Evolutionary conservation across 192 early-diverging fungal species (phyloP), one percentile per base, ranked within the genome.

Genomic region (Entomortierella lignicola): DNA sequence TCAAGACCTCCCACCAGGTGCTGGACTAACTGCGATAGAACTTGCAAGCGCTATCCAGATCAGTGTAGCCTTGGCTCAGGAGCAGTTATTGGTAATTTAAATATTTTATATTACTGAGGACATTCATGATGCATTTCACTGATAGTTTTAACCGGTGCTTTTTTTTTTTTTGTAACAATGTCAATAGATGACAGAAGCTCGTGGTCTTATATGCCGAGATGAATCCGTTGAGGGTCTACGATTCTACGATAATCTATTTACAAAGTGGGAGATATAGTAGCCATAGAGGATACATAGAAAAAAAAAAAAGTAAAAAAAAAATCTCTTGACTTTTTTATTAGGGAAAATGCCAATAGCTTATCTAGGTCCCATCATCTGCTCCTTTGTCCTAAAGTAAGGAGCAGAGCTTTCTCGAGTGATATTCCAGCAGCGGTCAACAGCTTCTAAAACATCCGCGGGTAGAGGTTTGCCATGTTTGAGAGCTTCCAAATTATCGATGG

Each of bases 121-220:
- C 27, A 23, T 67, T n/a, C n/a, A n/a, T n/a, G n/a, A n/a, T n/a
- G n/a, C n/a, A n/a, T n/a, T n/a, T n/a, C n/a, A n/a, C n/a, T n/a
- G n/a, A 52, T 17, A 25, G 42, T 48, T 26, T 41, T 11, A 17
- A 55, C 25, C 15, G n/a, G 11, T 30, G 12, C 31, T 29, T 29
- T 51, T 51, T 44, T 51, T 27, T 63, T 69, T 17, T 34, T 56
- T 60, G 34, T 4, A 10, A 7, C 10, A 7, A 21, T 55, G 30
- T 17, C 66, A 42, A 57, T 44, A 88, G 84, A 88, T 95, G 79
- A 89, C 93, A 17, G 97, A 97, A 83, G 86, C 81, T 13, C 84
- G 86, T 34, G 95, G 94, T 0, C 75, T 88, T 29, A 75, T 97
- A n/a, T 97, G 96, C 73, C 84, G 94, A 55, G 97, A 98, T 69